Conservation (phyloP, 495 filamentous ascomycete genomes). For the Letharia lupina region DNA sequence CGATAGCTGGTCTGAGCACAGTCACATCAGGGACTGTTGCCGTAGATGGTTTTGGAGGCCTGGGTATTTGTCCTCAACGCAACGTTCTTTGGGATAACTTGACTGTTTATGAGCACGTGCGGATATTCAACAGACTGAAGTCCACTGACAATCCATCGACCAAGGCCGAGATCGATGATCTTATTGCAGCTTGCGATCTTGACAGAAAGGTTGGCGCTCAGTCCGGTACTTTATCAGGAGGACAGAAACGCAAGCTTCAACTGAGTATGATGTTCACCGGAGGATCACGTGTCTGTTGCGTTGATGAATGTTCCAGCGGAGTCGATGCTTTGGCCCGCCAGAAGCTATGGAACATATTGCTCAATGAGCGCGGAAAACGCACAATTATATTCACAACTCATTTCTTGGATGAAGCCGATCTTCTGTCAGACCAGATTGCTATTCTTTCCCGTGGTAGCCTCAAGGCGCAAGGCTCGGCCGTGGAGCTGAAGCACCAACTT, state of each 20-base stretch:
- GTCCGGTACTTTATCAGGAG: constrained; percentile 67
- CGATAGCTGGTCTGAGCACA: constrained; percentile 68
- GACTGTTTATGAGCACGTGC: constrained; percentile 72
- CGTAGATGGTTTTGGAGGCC: constrained; percentile 60
- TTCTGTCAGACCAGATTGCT: constrained; percentile 68
- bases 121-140: constrained; percentile 72
- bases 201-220: constrained; percentile 55
- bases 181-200: constrained; percentile 63
- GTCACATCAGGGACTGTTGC: constrained; percentile 62
- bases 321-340: constrained; percentile 71
- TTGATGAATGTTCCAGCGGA: constrained; percentile 79
- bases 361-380: constrained; percentile 65
- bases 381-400: constrained; percentile 83
- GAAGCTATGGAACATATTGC: constrained; percentile 85
- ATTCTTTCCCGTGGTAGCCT: constrained; percentile 66
- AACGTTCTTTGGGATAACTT: constrained; percentile 84
- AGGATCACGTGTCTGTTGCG: constrained; percentile 73
- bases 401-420: constrained; percentile 70
- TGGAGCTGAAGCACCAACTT: constrained; percentile 61
- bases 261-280: constrained; percentile 90
- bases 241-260: constrained; percentile 86
- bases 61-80: constrained; percentile 84
- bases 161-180: constrained; percentile 44
- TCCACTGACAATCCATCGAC: constrained; percentile 43
- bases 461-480: constrained; percentile 64